Percentiles rank a stretch among this genome's conserved stretches.
These are phyloP conservation scores for Diaporthe eres DNA, from an alignment of 2,329 filamentous ascomycete species.

Conservation along the genomic window DNA sequence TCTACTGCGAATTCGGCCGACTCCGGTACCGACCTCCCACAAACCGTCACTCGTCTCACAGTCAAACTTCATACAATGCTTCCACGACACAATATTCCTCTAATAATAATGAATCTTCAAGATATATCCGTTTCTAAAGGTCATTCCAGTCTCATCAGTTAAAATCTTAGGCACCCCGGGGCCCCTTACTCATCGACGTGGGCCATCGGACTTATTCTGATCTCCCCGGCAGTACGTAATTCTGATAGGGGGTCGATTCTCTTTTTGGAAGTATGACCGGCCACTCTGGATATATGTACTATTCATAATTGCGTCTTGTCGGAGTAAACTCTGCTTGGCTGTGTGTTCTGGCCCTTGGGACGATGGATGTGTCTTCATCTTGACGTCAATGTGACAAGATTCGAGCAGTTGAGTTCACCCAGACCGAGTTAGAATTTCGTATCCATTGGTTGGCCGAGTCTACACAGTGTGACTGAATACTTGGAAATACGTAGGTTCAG, in stretches of 20 bases:
- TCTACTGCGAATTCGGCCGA: too few species aligned
- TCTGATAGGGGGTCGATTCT: neutral
- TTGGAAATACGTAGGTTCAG: neutral
- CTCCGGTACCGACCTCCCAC: too few species aligned
- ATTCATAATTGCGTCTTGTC: neutral
- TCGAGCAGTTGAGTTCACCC: neutral
- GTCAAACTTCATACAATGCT: neutral
- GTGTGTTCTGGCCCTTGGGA: neutral
- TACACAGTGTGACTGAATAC: neutral
- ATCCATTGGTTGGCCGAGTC: neutral
- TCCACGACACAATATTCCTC: neutral
- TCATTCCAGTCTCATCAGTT: neutral
- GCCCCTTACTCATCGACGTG: neutral
- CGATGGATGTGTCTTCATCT: neutral
- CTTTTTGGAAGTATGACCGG: neutral
- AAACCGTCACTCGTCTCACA: too few species aligned
- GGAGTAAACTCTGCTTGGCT: neutral
- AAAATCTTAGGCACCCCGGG: neutral
- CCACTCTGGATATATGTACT: neutral
- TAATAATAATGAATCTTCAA: neutral
- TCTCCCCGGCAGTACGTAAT: neutral
- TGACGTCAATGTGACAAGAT: conserved; percentile 9
- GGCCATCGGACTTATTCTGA: neutral
- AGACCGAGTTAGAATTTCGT: neutral
- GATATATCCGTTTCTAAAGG: neutral